These are phyloP conservation scores for Melanomma pulvis-pyrius DNA, from an alignment of 495 filamentous ascomycete genomes.

Conservation along the genomic window DNA sequence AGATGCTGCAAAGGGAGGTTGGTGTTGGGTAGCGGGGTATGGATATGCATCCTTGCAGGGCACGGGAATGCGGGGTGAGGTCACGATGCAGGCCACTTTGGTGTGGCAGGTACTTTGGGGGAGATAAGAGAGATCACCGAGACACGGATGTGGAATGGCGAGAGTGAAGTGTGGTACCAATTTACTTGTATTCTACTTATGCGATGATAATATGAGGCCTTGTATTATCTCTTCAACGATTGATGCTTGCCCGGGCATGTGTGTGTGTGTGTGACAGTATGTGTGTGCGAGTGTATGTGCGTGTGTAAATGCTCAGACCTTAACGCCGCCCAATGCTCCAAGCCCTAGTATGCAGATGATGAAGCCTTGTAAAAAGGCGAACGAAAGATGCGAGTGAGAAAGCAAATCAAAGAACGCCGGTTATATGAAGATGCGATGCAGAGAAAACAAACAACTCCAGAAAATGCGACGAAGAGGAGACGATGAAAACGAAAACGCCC, in stretches of 20 bases:
- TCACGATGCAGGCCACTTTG: conserved; percentile 14
- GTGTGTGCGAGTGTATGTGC: not conserved
- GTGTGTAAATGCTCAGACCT: conserved; percentile 23
- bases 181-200: conserved; percentile 5
- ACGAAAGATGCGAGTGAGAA: not conserved
- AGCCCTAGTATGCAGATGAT: conserved; percentile 3
- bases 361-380: not conserved
- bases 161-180: conserved; percentile 6
- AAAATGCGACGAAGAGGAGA: conserved; percentile 9
- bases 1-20: not conserved
- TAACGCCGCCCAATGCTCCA: conserved; percentile 27
- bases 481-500: conserved; percentile 5
- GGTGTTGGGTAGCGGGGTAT: not conserved
- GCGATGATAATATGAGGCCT: not conserved
- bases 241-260: too few relatives aligned
- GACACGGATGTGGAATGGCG: not conserved
- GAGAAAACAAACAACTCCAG: conserved; percentile 6
- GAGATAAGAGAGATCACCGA: not conserved
- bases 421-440: conserved; percentile 1
- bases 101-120: not conserved
- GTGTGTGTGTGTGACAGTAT: too few relatives aligned
- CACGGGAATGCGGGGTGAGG: conserved; percentile 31
- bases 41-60: not conserved
- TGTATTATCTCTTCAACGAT: not conserved
- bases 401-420: not conserved